Evolutionary conservation across 768 basidiomycete genomes (phyloP).

Genomic region (Auricularia auricula-judae): DNA sequence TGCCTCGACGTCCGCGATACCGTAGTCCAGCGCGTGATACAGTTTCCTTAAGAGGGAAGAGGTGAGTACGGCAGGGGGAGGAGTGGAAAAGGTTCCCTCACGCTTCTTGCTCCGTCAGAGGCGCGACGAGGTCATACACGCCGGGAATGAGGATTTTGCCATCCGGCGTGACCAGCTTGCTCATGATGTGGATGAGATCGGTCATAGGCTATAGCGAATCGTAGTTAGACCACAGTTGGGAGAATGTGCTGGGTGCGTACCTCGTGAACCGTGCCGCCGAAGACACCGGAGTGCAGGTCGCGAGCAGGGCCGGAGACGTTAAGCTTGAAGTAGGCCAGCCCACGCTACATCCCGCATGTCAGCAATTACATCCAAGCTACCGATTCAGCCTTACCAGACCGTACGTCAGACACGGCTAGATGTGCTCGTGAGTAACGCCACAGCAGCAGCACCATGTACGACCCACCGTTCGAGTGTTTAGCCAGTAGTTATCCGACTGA

Average conservation of each 20-base stretch:
- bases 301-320: slow-evolving; percentile 72
- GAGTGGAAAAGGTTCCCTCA: slow-evolving; percentile 15
- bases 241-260: not conserved
- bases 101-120: slow-evolving; percentile 64
- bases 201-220: slow-evolving; percentile 64
- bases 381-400: slow-evolving; percentile 35
- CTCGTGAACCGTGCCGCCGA: slow-evolving; percentile 71
- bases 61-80: not conserved
- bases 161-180: slow-evolving; percentile 65
- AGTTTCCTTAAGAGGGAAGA: slow-evolving; percentile 33
- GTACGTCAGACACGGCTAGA: slow-evolving; percentile 61
- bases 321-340: slow-evolving; percentile 77
- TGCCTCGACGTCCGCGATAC: slow-evolving; percentile 56
- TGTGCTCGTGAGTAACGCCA: not conserved
- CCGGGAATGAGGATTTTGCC: slow-evolving; percentile 88
- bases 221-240: not conserved
- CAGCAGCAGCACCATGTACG: not conserved
- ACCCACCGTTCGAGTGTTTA: slow-evolving; percentile 56
- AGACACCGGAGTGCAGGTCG: slow-evolving; percentile 86
- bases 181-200: slow-evolving; percentile 74
- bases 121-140: slow-evolving; percentile 72
- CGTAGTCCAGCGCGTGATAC: slow-evolving; percentile 67
- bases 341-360: slow-evolving; percentile 30
- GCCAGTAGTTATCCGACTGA: slow-evolving; percentile 91
- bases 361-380: too few species aligned